These are phyloP conservation scores for Epichloe sp. DNA, from an alignment of 2,329 filamentous ascomycete genomes.

Conservation along the genomic window DNA sequence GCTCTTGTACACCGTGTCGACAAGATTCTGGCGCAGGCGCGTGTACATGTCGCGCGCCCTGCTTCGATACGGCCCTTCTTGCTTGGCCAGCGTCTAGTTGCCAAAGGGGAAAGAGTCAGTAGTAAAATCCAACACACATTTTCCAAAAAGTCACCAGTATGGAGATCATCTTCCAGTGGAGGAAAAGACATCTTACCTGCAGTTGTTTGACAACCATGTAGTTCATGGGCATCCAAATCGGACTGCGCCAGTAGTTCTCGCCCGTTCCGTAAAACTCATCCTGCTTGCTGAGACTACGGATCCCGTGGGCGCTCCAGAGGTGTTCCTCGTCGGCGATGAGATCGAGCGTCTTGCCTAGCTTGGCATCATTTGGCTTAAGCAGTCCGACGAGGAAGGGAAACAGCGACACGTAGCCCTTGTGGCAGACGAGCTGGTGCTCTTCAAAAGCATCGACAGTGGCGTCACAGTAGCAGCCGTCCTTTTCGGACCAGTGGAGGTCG, in stretches of 20 bases:
- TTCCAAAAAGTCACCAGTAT: neutral
- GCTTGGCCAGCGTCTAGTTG: conserved; percentile 46
- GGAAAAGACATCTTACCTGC: conserved; percentile 39
- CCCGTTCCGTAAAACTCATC: conserved; percentile 75
- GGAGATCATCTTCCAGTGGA: no score
- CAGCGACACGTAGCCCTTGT: conserved; percentile 90
- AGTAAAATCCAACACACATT: neutral
- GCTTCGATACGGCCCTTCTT: conserved; percentile 52
- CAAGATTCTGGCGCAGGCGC: conserved; percentile 66
- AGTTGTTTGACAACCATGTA: conserved; percentile 74
- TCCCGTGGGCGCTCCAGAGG: conserved; percentile 81
- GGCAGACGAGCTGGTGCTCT: conserved; percentile 78
- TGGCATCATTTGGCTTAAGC: conserved; percentile 57
- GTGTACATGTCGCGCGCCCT: conserved; percentile 64
- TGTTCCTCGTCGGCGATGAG: conserved; percentile 70
- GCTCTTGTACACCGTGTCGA: conserved; percentile 74
- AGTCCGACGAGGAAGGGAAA: conserved; percentile 86
- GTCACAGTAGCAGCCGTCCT: conserved; percentile 78
- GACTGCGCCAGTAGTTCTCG: conserved; percentile 95
- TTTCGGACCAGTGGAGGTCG: conserved; percentile 83
- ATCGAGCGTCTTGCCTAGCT: conserved; percentile 61
- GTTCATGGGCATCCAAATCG: conserved; percentile 94
- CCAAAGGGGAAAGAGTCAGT: neutral
- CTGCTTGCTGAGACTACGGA: conserved; percentile 76
- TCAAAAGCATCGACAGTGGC: conserved; percentile 92